phyloP scores from a whole-genome alignment of 164 flowering plant genomes.

The Hamamelis virginiana region DNA sequence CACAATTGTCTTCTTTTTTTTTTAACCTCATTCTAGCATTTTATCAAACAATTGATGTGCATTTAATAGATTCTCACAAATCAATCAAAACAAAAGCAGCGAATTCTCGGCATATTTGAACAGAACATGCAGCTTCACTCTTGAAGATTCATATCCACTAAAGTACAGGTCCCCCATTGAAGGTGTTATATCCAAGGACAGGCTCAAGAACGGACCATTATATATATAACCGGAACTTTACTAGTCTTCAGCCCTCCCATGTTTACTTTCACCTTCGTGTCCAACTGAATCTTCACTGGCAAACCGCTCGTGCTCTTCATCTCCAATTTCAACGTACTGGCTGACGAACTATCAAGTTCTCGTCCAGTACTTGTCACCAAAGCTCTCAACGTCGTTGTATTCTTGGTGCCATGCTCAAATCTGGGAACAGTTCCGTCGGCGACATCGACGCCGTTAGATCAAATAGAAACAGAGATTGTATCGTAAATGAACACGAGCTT shows the following conservation, averaged over 20 bases:
- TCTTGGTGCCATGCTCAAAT: slow-evolving; percentile 40
- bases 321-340: slow-evolving; percentile 30
- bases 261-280: slow-evolving; percentile 73
- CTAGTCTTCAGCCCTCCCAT: slow-evolving; percentile 57
- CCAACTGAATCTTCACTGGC: slow-evolving; percentile 49
- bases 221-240: no score
- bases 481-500: slow-evolving; percentile 53
- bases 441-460: slow-evolving; percentile 20
- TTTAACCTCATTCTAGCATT: no score
- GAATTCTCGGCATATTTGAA: slow-evolving; percentile 45
- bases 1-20: no score
- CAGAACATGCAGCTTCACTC: slow-evolving; percentile 47
- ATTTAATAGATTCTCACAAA: no score
- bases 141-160: slow-evolving; percentile 47
- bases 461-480: slow-evolving; percentile 22
- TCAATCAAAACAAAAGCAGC: no score
- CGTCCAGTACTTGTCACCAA: slow-evolving; percentile 20
- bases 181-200: slow-evolving; percentile 41
- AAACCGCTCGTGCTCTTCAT: slow-evolving; percentile 58
- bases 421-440: slow-evolving; percentile 35
- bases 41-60: no score
- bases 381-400: slow-evolving; percentile 41
- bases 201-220: slow-evolving; percentile 30
- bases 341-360: slow-evolving; percentile 27
- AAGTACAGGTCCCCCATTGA: slow-evolving; percentile 45